Percentiles rank a stretch among this genome's conserved stretches.
phyloP scores from a whole-genome alignment of 2,329 filamentous ascomycete genomes.

The Apiospora malaysiana region DNA sequence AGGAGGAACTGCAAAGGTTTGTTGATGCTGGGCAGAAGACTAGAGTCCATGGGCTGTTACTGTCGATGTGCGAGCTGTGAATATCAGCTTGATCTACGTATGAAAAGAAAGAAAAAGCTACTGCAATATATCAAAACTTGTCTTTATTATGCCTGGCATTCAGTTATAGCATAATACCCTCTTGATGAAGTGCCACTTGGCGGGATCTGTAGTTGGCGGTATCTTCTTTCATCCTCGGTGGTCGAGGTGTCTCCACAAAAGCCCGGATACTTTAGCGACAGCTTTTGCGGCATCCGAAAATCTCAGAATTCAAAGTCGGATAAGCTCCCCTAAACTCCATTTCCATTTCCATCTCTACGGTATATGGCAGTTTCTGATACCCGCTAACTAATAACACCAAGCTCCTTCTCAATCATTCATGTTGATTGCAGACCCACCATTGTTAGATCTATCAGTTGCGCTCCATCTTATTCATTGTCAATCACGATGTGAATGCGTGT shows the following conservation, averaged over 20 bases:
- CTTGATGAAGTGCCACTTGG: neutral
- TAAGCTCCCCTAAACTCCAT: neutral
- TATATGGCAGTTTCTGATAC: neutral
- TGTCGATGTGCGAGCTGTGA: slow-evolving; percentile 33
- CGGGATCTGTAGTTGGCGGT: no score
- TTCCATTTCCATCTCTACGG: neutral
- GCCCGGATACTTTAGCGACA: neutral
- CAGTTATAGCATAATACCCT: no score
- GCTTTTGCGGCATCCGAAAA: slow-evolving; percentile 1
- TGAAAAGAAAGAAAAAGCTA: neutral
- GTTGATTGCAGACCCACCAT: neutral
- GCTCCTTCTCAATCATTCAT: neutral
- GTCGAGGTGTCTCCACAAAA: neutral
- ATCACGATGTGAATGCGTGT: neutral
- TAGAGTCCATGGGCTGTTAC: slow-evolving; percentile 35
- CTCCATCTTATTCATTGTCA: neutral
- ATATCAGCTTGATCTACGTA: neutral
- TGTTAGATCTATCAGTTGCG: neutral
- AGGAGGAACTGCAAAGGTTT: slow-evolving; percentile 33
- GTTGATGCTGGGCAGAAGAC: slow-evolving; percentile 28
- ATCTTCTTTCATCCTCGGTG: neutral
- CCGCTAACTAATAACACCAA: neutral
- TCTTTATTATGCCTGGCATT: neutral
- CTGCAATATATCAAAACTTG: neutral
- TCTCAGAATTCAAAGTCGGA: neutral